Conservation (phyloP, 1,284 basidiomycete species). For the Papiliotrema laurentii region DNA sequence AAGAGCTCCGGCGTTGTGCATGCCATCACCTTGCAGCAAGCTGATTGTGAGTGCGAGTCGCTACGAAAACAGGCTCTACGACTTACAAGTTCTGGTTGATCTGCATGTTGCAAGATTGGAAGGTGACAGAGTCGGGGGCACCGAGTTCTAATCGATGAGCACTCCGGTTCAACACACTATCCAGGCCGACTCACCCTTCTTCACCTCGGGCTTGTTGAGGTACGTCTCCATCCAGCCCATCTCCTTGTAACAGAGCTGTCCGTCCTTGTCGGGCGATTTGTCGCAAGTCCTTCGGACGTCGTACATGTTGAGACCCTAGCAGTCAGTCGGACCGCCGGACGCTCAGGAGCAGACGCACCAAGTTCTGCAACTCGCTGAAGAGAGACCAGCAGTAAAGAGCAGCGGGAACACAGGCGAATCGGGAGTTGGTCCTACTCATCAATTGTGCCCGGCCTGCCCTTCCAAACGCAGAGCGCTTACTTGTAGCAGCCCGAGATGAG, state of each 20-base stretch:
- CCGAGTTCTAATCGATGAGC: conserved; percentile 56
- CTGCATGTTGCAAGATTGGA: conserved; percentile 58
- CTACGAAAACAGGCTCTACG: neutral
- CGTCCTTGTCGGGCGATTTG: conserved; percentile 55
- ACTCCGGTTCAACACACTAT: too few relatives aligned
- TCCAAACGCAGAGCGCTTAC: conserved; percentile 13
- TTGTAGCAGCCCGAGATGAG: conserved; percentile 48
- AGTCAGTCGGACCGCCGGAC: neutral
- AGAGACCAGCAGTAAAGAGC: conserved; percentile 52
- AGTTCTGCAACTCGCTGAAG: conserved; percentile 53
- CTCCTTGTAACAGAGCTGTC: conserved; percentile 65
- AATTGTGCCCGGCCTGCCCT: neutral
- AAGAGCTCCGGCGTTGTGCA: conserved; percentile 69
- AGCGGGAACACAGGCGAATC: conserved; percentile 57
- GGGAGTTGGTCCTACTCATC: conserved; percentile 35
- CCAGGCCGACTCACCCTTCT: conserved; percentile 50
- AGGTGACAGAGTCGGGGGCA: conserved; percentile 58
- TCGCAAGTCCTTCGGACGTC: conserved; percentile 77
- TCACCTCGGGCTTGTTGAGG: conserved; percentile 67
- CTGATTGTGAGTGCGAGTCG: conserved; percentile 28
- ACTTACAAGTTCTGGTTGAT: conserved; percentile 48
- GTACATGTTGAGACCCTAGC: conserved; percentile 56
- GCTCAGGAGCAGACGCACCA: conserved; percentile 18
- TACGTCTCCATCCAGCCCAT: conserved; percentile 74
- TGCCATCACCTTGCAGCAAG: conserved; percentile 67